phyloP scores from a whole-genome alignment of 768 basidiomycete genomes.

The Myochromella boudieri region DNA sequence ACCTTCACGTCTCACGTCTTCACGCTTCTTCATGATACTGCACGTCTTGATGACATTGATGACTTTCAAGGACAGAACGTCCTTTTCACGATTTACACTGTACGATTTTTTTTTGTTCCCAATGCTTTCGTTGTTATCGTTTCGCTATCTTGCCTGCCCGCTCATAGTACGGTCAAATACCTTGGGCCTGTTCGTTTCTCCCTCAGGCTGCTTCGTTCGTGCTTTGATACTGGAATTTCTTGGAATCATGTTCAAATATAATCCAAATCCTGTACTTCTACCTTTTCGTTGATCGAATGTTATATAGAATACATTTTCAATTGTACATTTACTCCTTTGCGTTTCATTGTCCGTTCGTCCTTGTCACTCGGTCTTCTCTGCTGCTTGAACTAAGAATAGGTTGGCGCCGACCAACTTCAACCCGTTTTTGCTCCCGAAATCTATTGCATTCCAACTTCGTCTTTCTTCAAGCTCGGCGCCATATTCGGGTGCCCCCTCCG shows the following conservation, averaged over 20 bases:
- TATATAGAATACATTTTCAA: slow-evolving; percentile 5
- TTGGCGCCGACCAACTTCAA: slow-evolving; percentile 61
- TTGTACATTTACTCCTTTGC: not conserved
- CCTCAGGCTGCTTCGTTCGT: too few relatives aligned
- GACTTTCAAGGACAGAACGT: too few relatives aligned
- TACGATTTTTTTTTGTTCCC: slow-evolving; percentile 4
- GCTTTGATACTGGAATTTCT: too few relatives aligned
- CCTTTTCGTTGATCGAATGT: slow-evolving; percentile 14
- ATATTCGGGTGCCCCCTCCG: slow-evolving; percentile 44
- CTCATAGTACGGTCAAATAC: too few relatives aligned
- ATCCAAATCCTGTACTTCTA: too few relatives aligned
- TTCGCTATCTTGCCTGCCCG: slow-evolving; percentile 9
- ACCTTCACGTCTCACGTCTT: slow-evolving; percentile 4
- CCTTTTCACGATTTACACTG: slow-evolving; percentile 12
- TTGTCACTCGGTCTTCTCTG: slow-evolving; percentile 2
- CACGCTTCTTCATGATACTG: slow-evolving; percentile 15
- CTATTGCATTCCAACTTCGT: slow-evolving; percentile 52
- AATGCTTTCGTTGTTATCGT: slow-evolving; percentile 14
- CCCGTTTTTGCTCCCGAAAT: slow-evolving; percentile 50
- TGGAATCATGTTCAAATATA: too few relatives aligned
- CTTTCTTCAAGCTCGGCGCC: slow-evolving; percentile 44
- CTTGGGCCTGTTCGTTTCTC: too few relatives aligned
- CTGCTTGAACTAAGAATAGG: slow-evolving; percentile 46
- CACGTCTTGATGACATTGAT: slow-evolving; percentile 8
- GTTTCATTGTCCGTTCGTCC: not conserved